phyloP scores from a whole-genome alignment of 2,329 filamentous ascomycete species.

The Penicillium decumbens region DNA sequence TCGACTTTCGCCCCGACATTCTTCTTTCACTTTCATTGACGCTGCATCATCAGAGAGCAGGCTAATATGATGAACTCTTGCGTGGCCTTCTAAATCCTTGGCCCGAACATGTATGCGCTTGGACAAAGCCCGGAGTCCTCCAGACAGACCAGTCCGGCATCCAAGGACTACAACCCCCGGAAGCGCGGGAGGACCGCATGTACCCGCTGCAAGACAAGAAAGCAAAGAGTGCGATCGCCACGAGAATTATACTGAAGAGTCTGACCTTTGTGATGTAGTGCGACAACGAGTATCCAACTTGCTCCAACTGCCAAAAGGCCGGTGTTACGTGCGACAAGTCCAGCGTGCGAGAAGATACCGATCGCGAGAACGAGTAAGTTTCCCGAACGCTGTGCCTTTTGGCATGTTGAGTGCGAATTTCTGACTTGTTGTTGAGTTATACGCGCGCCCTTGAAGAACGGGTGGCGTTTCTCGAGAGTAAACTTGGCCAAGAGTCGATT shows the following conservation, averaged over 20 bases:
- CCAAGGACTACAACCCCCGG: constrained; percentile 39
- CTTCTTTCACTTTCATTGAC: not conserved
- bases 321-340: constrained; percentile 43
- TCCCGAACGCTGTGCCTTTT: not conserved
- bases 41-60: not conserved
- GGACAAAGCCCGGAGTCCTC: constrained; percentile 18
- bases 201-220: constrained; percentile 45
- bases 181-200: constrained; percentile 46
- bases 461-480: constrained; percentile 41
- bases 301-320: constrained; percentile 45
- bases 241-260: not conserved
- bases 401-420: not conserved
- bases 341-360: constrained; percentile 38
- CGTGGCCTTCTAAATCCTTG: not conserved
- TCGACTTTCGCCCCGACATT: not conserved
- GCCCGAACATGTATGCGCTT: constrained; percentile 12
- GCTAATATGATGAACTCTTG: not conserved
- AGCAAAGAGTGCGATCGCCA: constrained; percentile 39
- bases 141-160: constrained; percentile 23
- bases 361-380: constrained; percentile 34
- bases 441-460: constrained; percentile 43
- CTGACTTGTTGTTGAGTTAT: constrained; percentile 30
- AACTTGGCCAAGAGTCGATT: constrained; percentile 20
- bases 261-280: constrained; percentile 29
- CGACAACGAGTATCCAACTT: constrained; percentile 44